Evolutionary conservation across 1,284 basidiomycete species (phyloP).

Genomic region (Exsudoporus floridanus): DNA sequence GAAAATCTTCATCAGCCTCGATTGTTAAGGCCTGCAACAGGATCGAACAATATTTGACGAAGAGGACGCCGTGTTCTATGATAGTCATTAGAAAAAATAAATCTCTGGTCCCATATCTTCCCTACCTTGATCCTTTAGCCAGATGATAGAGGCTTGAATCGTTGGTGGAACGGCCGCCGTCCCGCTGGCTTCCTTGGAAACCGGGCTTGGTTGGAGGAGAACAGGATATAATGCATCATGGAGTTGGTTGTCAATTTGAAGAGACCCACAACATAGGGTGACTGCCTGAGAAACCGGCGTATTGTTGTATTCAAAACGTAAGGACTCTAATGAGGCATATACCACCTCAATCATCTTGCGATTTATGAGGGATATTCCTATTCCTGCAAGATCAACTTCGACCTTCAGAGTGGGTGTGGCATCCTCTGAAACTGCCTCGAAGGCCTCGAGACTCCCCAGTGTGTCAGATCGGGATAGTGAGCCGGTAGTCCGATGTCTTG

Average conservation of each 20-base stretch:
- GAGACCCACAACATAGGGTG: slow-evolving; percentile 81
- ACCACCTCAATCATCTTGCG: slow-evolving; percentile 87
- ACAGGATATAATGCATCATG: slow-evolving; percentile 97
- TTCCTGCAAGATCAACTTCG: slow-evolving; percentile 81
- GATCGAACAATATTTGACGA: slow-evolving; percentile 96
- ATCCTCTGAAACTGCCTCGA: slow-evolving; percentile 86
- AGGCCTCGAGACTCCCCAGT: slow-evolving; percentile 70
- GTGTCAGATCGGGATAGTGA: slow-evolving; percentile 67
- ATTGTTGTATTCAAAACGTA: slow-evolving; percentile 87
- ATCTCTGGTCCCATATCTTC: neutral
- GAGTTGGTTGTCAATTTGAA: slow-evolving; percentile 98
- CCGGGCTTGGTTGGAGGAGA: slow-evolving; percentile 91
- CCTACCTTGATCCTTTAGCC: slow-evolving; percentile 91
- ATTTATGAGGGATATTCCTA: slow-evolving; percentile 93
- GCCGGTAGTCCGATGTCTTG: slow-evolving; percentile 54
- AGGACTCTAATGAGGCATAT: slow-evolving; percentile 78
- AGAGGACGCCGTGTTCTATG: slow-evolving; percentile 90
- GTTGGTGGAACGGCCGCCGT: slow-evolving; percentile 83
- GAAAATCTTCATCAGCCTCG: slow-evolving; percentile 95
- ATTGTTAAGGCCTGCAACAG: slow-evolving; percentile 93
- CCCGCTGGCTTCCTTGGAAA: slow-evolving; percentile 80
- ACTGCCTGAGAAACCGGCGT: slow-evolving; percentile 81
- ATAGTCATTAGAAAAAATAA: neutral
- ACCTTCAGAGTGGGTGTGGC: slow-evolving; percentile 70
- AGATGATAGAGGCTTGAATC: slow-evolving; percentile 84